phyloP scores from a whole-genome alignment of 352 stramenopile species.

The Globisporangium cystogenes region DNA sequence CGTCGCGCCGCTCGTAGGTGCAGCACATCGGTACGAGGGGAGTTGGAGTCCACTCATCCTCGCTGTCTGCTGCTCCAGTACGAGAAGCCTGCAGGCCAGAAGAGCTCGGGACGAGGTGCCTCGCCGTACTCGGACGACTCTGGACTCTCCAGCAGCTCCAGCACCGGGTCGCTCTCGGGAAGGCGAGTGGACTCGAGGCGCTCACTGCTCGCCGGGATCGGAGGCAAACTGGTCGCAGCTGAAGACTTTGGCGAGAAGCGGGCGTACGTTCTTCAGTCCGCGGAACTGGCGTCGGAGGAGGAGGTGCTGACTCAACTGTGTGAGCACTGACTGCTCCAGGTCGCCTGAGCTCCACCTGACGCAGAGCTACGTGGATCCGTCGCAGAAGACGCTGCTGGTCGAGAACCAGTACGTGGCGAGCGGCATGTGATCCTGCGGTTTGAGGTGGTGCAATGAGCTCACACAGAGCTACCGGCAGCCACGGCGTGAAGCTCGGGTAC shows the following conservation, averaged over 20 bases:
- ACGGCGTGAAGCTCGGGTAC: constrained; percentile 15
- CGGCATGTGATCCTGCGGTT: not conserved
- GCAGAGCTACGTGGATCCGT: constrained; percentile 43
- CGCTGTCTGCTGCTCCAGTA: constrained; percentile 12
- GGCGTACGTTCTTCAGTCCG: constrained; percentile 18
- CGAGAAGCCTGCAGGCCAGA: constrained; percentile 16
- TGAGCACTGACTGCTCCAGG: not conserved
- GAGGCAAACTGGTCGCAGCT: constrained; percentile 51
- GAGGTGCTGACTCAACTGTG: not conserved
- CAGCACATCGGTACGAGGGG: no score
- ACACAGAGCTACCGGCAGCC: not conserved
- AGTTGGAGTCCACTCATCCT: not conserved
- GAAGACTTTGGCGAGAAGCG: constrained; percentile 39
- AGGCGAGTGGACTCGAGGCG: constrained; percentile 41
- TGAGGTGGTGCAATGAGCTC: not conserved
- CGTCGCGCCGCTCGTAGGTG: constrained; percentile 45
- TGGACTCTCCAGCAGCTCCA: constrained; percentile 19
- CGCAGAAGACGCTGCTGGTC: constrained; percentile 48
- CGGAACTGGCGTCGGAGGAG: not conserved
- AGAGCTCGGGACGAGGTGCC: not conserved
- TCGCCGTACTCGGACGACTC: constrained; percentile 11
- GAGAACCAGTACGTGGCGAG: constrained; percentile 59
- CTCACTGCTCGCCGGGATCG: constrained; percentile 72
- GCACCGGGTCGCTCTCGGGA: constrained; percentile 26
- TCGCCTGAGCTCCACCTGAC: constrained; percentile 44